Evolutionary conservation across 306 rosid genomes (phyloP), one percentile per base, ranked within the genome.

Genomic region (Sechiopsis laciniata): DNA sequence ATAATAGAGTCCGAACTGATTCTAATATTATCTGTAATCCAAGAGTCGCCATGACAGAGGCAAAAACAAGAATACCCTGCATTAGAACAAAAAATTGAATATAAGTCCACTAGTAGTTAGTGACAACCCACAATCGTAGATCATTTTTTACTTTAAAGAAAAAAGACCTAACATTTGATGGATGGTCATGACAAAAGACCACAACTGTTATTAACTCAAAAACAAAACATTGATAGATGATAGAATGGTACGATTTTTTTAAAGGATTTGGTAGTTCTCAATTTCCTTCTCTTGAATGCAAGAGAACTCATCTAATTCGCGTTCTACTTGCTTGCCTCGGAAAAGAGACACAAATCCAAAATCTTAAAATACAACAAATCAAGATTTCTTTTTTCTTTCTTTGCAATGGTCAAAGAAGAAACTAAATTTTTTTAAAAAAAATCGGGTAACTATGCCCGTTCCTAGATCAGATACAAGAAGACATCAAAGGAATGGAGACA

Each of bases 1-100:
- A 95, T 46, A 81, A 11, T 53, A 95, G 84, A 0, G 89, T 84
- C 35, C 96, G 92, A 56, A 85, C 1, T 19, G 99, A 95, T 89
- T 95, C 99, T 87, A 95, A 80, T 73, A 95, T 95, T 62, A 95
- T 95, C 81, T 95, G 99, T 84, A 95, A 88, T 70, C 99, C 99
- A 20, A 95, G 85, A 22, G 99, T 95, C 17, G 97, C 99, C 99
- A 95, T 95, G 74, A 95, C 99, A 74, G 99, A 95, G 74, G 99
- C 99, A 82, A 95, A 95, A 76, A 95, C 99, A 73, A 95, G 97
- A 74, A 95, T 95, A 61, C 99, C 99, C 99, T 94, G 87, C 78
- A 82, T 10, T 66, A 7, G n/a, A 55, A 67, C 26, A 24, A 46
- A 74, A 75, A 46, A 45, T 20, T 35, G 62, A 40, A 58, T 62